Base-by-base conservation (phyloP, 1,284 basidiomycete species). In the Megacollybia platyphylla region DNA sequence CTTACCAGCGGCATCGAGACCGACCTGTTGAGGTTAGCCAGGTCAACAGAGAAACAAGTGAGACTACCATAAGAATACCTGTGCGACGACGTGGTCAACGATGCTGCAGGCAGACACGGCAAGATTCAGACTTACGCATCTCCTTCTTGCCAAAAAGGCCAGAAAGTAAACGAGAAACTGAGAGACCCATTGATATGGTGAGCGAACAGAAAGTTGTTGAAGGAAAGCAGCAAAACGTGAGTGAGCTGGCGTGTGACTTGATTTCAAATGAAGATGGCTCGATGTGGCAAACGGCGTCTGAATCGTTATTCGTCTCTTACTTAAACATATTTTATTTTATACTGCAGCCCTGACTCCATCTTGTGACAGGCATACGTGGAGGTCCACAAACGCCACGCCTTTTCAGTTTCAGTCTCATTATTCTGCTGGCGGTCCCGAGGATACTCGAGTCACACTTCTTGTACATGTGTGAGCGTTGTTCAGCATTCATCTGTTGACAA, bases 71-170 rank as follows among this genome's bases (percentile, higher is more conserved):
- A 65, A 84, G 63, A 69, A 84, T 82, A 58, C 81, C 80, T 84
- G 56, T 51, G 54, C 49, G 50, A 40, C 41, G 28, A 45, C 40
- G 40, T 31, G 30, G 20, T 63, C 49, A 65, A 74, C 76, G 53
- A 82, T 65, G 54, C 74, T 76, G 53, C 70, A 69, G 72, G 45
- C 13, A 50, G 43, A 41, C 36, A 46, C 57, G 49, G 56, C 48
- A 48, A 53, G 53, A 53, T 50, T 51, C 20, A 37, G 32, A 76
- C 89, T 62, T 65, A 93, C 94, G 91, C 93, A 98, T 97, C 71
- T 98, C 96, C 77, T 87, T 96, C 79, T 97, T 97, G 68, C 94
- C 94, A 58, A 98, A 93, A 63, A 99, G 76, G 63, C 76, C 78
- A 48, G 79, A 75, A 59, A 96, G 79, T 44, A 92, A 71, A 57